Evolutionary conservation across 768 basidiomycete species (phyloP).

Genomic region (Suillus clintonianus): DNA sequence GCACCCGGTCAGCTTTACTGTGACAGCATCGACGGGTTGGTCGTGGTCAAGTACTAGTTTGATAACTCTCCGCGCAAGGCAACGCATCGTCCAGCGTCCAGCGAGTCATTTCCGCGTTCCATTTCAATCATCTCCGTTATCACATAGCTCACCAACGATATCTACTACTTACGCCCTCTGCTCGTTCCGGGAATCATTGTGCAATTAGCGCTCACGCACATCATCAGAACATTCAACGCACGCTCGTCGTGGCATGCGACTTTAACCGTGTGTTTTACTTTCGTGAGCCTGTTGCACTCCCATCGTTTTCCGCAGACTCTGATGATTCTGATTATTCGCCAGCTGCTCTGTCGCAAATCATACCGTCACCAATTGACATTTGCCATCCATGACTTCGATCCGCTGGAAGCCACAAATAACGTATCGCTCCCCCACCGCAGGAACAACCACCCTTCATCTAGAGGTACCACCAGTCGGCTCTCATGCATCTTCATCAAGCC

Average conservation of each 20-base stretch:
- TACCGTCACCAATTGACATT: neutral
- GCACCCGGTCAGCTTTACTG: neutral
- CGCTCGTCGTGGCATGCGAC: slow-evolving; percentile 1
- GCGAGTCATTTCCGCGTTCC: neutral
- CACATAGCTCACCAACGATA: neutral
- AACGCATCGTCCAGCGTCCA: neutral
- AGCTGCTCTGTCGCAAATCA: neutral
- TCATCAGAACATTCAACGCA: neutral
- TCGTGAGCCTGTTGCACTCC: neutral
- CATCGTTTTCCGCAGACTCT: neutral
- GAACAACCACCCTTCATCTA: slow-evolving; percentile 26
- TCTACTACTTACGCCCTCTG: neutral
- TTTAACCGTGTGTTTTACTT: no score
- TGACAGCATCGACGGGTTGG: neutral
- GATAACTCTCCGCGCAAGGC: neutral
- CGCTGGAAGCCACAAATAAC: slow-evolving; percentile 60
- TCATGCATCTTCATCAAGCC: slow-evolving; percentile 17
- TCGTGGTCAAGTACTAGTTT: neutral
- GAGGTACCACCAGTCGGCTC: slow-evolving; percentile 17
- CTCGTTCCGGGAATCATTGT: neutral
- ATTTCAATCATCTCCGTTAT: neutral
- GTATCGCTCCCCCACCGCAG: slow-evolving; percentile 55
- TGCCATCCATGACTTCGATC: slow-evolving; percentile 22
- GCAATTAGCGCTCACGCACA: neutral
- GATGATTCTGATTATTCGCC: no score